A percentile compares a stretch with the other conserved stretches of the same genome.
phyloP scores from a whole-genome alignment of 208 protist species.

The Leishmania aethiopica region DNA sequence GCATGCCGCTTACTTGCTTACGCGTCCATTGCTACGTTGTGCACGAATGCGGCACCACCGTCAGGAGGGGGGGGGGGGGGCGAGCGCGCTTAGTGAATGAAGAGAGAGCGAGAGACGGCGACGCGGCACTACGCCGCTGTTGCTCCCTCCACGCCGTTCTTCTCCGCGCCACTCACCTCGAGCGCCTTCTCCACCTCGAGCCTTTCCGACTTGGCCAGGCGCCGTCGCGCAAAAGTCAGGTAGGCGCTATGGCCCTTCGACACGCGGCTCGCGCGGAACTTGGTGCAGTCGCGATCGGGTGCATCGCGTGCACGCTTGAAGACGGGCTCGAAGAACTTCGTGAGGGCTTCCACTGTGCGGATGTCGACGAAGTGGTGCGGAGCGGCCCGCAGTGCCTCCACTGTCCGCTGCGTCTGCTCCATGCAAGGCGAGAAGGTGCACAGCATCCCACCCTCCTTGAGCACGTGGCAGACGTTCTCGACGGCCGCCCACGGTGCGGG shows the following conservation, averaged over 20 bases:
- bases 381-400: conserved; percentile 53
- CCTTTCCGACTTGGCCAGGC: conserved; percentile 33
- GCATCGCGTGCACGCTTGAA: conserved; percentile 56
- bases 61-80: neutral
- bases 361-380: conserved; percentile 85
- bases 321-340: conserved; percentile 74
- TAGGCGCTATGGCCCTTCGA: conserved; percentile 93
- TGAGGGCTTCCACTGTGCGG: conserved; percentile 88
- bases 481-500: conserved; percentile 88
- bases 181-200: conserved; percentile 11
- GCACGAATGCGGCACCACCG: neutral
- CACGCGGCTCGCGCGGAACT: conserved; percentile 58
- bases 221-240: conserved; percentile 87
- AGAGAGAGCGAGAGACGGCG: neutral
- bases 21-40: neutral
- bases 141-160: neutral
- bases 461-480: conserved; percentile 85
- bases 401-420: conserved; percentile 92
- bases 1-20: neutral
- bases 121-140: neutral
- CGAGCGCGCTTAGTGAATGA: neutral
- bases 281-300: conserved; percentile 37
- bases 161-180: neutral
- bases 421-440: conserved; percentile 95
- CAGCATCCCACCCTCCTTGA: conserved; percentile 82